Base-by-base conservation (phyloP, 176 grass and related monocot species). In the Ensete ventricosum region DNA sequence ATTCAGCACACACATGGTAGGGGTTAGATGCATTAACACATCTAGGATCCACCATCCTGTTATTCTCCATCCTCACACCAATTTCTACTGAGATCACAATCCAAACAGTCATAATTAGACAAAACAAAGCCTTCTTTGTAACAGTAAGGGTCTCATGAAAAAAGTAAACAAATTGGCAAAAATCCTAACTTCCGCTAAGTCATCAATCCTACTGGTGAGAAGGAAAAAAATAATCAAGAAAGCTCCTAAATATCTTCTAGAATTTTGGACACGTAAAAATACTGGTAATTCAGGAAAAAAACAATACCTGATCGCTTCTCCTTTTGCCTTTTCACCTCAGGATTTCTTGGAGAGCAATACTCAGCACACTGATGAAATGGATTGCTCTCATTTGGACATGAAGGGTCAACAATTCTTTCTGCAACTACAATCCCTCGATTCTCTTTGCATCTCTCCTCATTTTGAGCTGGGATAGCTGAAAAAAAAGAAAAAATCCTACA, bases 1-100 rank as follows among this genome's bases (percentile, higher is more conserved):
- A 74, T 17, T 74, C 53, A 26, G 53, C 53, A 51, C 72, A 74
- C 21, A 74, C 72, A 74, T 74, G 72, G 53, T 55, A 74, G 22
- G 72, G 72, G 24, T 74, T 74, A 58, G n/a, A 14, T 14, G 14
- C 29, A 63, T 52, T 65, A 34, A 55, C 71, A 55, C 17, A 73
- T 60, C 10, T 73, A 80, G 34, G 22, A 74, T 74, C 72, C 23
- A 58, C 72, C 72, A 55, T 74, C 21, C 72, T 34, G 14, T 16
- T 17, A 13, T 14, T 9, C 53, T 55, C 23, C 24, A 27, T 53
- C 5, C 26, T 53, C 23, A 27, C 22, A 55, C 17, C 53, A 73
- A 16, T 73, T 54, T 27, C 16, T 53, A 17, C 72, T 58, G 14
- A 55, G 57, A 55, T 74, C 20, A 74, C 8, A 55, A 26, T 2